phyloP scores from a whole-genome alignment of 345 rosid species.

The Balakata baccata region DNA sequence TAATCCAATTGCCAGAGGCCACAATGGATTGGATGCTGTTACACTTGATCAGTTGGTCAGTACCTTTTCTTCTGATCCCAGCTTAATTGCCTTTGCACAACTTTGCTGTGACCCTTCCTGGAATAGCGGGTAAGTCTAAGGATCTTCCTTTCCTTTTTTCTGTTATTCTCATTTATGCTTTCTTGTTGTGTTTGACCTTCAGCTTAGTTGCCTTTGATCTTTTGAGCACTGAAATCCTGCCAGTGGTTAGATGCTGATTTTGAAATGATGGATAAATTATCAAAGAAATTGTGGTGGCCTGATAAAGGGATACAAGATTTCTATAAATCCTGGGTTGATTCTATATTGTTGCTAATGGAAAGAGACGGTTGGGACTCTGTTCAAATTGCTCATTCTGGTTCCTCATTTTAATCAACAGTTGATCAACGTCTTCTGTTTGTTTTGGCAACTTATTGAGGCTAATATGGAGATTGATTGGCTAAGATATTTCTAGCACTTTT shows the following conservation, averaged over 20 bases:
- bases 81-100: slow-evolving; percentile 87
- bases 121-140: slow-evolving; percentile 58
- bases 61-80: slow-evolving; percentile 89
- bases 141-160: neutral
- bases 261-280: neutral
- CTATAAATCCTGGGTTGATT: neutral
- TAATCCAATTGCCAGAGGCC: slow-evolving; percentile 30
- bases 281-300: neutral
- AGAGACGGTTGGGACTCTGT: neutral
- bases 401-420: too few relatives aligned
- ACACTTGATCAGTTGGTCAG: slow-evolving; percentile 86
- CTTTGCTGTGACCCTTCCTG: slow-evolving; percentile 81
- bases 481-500: neutral
- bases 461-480: neutral
- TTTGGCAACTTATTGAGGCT: neutral
- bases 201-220: neutral
- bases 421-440: too few relatives aligned
- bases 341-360: neutral
- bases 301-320: neutral
- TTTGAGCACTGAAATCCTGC: neutral
- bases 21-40: slow-evolving; percentile 48
- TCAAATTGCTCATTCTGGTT: neutral
- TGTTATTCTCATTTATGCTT: neutral
- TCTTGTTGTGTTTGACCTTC: neutral
- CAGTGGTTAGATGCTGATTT: neutral